Evolutionary conservation across 2,329 filamentous ascomycete species (phyloP).

Genomic region (Grosmannia clavigera): DNA sequence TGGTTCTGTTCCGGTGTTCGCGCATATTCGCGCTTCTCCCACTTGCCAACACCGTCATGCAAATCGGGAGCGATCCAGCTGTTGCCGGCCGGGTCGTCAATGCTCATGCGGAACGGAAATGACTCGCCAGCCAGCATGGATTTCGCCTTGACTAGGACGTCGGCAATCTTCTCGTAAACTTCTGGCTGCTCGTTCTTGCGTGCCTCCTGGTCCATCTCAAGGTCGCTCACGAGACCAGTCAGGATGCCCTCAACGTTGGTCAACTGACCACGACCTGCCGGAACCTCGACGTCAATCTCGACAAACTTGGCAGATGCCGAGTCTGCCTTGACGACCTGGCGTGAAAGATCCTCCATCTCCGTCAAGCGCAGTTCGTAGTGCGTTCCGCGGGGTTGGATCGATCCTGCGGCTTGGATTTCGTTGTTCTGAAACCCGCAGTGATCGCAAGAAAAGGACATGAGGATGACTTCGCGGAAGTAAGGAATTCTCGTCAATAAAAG

Average conservation of each 20-base stretch:
- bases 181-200: conserved; percentile 70
- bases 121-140: conserved; percentile 65
- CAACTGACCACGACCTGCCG: conserved; percentile 77
- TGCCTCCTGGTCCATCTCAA: conserved; percentile 70
- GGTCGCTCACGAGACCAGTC: conserved; percentile 62
- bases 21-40: conserved; percentile 72
- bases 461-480: conserved; percentile 92
- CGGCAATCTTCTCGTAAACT: conserved; percentile 63
- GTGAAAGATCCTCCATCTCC: conserved; percentile 58
- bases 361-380: conserved; percentile 77
- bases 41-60: conserved; percentile 71
- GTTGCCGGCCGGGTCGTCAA: conserved; percentile 91
- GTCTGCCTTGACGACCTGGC: conserved; percentile 89
- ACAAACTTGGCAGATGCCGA: conserved; percentile 75
- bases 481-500: conserved; percentile 86
- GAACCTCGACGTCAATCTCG: conserved; percentile 87
- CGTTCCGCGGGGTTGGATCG: conserved; percentile 79
- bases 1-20: conserved; percentile 80
- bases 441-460: conserved; percentile 92
- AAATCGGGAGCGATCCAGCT: conserved; percentile 89
- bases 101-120: conserved; percentile 77
- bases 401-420: conserved; percentile 83
- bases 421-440: conserved; percentile 85
- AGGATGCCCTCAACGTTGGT: conserved; percentile 90
- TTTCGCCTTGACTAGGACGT: conserved; percentile 59